phyloP scores from a whole-genome alignment of 2,329 filamentous ascomycete species.

The Aciculosporium take region DNA sequence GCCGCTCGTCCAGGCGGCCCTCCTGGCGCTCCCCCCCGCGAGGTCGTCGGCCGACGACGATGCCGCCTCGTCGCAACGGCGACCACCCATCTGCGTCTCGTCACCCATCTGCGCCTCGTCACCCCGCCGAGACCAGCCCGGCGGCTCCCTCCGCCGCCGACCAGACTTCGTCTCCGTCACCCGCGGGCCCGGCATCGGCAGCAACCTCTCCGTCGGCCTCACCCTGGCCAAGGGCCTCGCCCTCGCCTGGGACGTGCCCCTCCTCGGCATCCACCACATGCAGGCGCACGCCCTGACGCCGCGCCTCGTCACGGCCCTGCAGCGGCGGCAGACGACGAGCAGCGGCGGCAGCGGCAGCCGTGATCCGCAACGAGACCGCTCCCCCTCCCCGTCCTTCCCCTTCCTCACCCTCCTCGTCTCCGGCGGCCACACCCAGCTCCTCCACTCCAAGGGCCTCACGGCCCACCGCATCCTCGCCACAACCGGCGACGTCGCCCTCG shows the following conservation, averaged over 20 bases:
- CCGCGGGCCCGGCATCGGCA: slow-evolving; percentile 76
- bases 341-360: slow-evolving; percentile 5
- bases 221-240: slow-evolving; percentile 79
- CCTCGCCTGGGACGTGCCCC: slow-evolving; percentile 65
- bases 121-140: no score
- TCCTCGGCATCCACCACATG: slow-evolving; percentile 91
- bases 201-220: slow-evolving; percentile 63
- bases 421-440: slow-evolving; percentile 80
- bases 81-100: not conserved
- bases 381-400: slow-evolving; percentile 45
- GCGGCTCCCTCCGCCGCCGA: slow-evolving; percentile 18
- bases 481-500: slow-evolving; percentile 71
- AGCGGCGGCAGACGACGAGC: not conserved
- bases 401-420: slow-evolving; percentile 83
- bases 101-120: not conserved
- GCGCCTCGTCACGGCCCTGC: slow-evolving; percentile 53
- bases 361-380: slow-evolving; percentile 23
- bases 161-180: slow-evolving; percentile 85
- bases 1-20: slow-evolving; percentile 49
- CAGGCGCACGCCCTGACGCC: slow-evolving; percentile 89
- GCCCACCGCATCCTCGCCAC: slow-evolving; percentile 60
- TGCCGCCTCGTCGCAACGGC: slow-evolving; percentile 2
- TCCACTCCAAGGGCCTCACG: slow-evolving; percentile 54
- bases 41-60: no score
- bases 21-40: slow-evolving; percentile 34